phyloP scores from a whole-genome alignment of 2,329 filamentous ascomycete species.

The Fusarium sp. region DNA sequence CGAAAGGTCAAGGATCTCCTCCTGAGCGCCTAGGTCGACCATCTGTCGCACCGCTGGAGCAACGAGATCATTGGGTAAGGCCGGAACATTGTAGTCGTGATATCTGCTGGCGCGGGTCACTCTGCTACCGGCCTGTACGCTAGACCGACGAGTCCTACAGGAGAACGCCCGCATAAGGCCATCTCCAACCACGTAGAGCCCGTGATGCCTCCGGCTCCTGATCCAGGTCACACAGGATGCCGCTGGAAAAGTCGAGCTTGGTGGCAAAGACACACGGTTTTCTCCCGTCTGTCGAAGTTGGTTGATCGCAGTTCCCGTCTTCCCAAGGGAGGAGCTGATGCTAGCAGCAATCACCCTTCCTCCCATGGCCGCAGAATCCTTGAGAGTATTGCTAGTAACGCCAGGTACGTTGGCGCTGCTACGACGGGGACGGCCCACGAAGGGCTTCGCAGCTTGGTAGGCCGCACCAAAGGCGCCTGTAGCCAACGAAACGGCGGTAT shows the following conservation, averaged over 20 bases:
- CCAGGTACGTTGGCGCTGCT: conserved; percentile 53
- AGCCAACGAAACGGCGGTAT: conserved; percentile 73
- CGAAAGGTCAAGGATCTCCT: conserved; percentile 65
- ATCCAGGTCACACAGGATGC: conserved; percentile 74
- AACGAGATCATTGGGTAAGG: conserved; percentile 68
- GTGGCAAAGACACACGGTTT: conserved; percentile 77
- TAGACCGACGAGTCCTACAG: conserved; percentile 65
- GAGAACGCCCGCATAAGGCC: conserved; percentile 75
- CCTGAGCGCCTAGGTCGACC: conserved; percentile 60
- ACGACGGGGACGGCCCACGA: conserved; percentile 66
- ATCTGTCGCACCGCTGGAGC: conserved; percentile 66
- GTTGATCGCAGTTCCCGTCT: conserved; percentile 75
- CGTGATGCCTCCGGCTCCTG: conserved; percentile 68
- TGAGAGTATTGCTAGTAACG: conserved; percentile 57
- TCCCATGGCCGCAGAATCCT: conserved; percentile 74
- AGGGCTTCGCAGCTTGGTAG: conserved; percentile 72
- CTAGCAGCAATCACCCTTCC: conserved; percentile 78
- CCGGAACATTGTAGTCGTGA: conserved; percentile 74
- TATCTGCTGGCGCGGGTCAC: conserved; percentile 67
- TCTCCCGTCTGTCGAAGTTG: conserved; percentile 80
- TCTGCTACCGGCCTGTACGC: conserved; percentile 63
- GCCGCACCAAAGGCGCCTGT: conserved; percentile 78
- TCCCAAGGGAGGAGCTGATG: conserved; percentile 78
- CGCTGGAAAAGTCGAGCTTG: conserved; percentile 62
- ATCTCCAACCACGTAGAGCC: conserved; percentile 72